Evolutionary conservation across 164 flowering plant species (phyloP).

Genomic region (Euptelea pleiosperma): DNA sequence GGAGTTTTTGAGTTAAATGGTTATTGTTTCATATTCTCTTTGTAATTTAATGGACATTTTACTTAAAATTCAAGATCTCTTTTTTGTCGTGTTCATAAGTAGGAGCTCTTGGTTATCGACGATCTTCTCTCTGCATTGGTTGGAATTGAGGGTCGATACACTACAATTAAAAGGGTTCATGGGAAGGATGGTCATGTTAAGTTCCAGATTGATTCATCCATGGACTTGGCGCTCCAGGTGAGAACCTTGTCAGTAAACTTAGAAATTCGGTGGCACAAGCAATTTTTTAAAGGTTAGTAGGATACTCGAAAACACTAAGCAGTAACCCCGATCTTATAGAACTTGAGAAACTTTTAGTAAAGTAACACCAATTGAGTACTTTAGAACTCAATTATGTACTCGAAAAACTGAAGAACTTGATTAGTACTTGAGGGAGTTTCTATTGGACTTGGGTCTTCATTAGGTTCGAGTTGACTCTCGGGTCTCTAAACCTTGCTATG

Average conservation of each 20-base stretch:
- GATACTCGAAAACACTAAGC: neutral
- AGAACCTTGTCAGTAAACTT: neutral
- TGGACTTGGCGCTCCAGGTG: conserved; percentile 94
- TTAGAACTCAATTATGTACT: no score
- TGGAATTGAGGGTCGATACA: conserved; percentile 91
- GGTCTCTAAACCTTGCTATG: neutral
- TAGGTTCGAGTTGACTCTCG: neutral
- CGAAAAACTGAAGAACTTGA: no score
- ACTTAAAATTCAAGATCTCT: neutral
- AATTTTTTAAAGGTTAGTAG: neutral
- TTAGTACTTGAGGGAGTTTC: neutral
- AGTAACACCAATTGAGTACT: no score
- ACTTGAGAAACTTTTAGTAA: neutral
- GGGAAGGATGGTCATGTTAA: conserved; percentile 51
- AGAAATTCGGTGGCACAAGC: neutral
- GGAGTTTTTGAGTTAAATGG: neutral
- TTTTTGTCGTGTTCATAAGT: conserved; percentile 6
- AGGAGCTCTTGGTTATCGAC: conserved; percentile 94
- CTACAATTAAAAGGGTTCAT: conserved; percentile 54
- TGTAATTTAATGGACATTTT: neutral
- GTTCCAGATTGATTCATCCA: conserved; percentile 81
- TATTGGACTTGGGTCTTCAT: neutral
- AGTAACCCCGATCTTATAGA: no score
- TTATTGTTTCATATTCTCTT: neutral
- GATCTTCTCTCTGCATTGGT: conserved; percentile 84